phyloP scores from a whole-genome alignment of 2,329 filamentous ascomycete species.

The Cytospora mali region DNA sequence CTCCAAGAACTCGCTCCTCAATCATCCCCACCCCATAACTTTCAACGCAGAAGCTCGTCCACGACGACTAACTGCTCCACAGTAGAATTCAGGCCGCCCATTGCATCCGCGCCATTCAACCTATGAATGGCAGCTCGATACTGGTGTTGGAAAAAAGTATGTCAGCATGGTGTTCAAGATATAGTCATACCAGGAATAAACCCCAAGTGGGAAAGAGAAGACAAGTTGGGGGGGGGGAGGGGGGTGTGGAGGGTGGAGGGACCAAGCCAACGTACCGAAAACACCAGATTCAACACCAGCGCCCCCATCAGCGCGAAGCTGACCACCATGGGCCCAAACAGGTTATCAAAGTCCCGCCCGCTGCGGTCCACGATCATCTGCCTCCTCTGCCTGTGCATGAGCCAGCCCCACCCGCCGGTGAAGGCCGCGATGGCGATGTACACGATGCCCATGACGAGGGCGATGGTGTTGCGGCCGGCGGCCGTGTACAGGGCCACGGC shows the following conservation, averaged over 20 bases:
- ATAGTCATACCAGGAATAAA: background rate
- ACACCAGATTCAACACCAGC: slow-evolving; percentile 82
- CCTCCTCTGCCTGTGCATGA: slow-evolving; percentile 74
- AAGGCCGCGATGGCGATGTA: slow-evolving; percentile 84
- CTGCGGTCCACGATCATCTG: slow-evolving; percentile 82
- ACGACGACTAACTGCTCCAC: slow-evolving; percentile 6
- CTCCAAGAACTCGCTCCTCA: background rate
- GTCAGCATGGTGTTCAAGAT: background rate
- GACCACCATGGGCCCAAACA: slow-evolving; percentile 81
- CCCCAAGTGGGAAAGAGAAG: too few relatives aligned
- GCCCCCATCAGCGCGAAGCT: slow-evolving; percentile 78
- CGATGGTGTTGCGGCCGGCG: slow-evolving; percentile 75
- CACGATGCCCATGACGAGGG: slow-evolving; percentile 72
- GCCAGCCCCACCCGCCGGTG: slow-evolving; percentile 84
- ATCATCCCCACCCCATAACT: background rate
- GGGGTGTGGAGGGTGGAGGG: background rate
- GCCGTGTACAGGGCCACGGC: slow-evolving; percentile 88
- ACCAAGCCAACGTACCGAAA: slow-evolving; percentile 77
- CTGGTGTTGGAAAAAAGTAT: slow-evolving; percentile 27
- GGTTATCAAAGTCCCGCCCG: slow-evolving; percentile 90
- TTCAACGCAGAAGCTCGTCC: slow-evolving; percentile 24
- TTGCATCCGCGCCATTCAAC: slow-evolving; percentile 23
- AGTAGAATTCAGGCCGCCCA: slow-evolving; percentile 9
- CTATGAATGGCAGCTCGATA: slow-evolving; percentile 38
- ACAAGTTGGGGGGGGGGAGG: too few relatives aligned